Base-by-base conservation (phyloP, 129 eudicot species). In the Logfia minima region DNA sequence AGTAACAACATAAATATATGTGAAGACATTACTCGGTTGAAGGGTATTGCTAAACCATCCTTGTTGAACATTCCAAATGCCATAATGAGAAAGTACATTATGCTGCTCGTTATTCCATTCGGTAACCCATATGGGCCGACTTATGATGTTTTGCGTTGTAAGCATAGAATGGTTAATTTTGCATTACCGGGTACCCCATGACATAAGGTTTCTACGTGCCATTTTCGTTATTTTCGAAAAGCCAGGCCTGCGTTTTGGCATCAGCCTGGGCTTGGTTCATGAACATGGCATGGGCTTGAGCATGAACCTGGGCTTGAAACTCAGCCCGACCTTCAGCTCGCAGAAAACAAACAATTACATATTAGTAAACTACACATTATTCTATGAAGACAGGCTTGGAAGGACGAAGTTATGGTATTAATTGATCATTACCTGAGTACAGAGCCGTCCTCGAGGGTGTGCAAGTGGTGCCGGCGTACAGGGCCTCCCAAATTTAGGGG, bases 51-150 rank as follows among this genome's bases (percentile, higher is more conserved):
- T 13, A 13, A 31, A n/a, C 66, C 18, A 14, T 66, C 74, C 41
- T 48, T 45, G 66, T 8, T 35, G 41, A 62, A 75, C 26, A 63
- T 26, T 7, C 2, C n/a, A 23, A 63, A 24, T 75, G 29, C 9
- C n/a, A 62, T 24, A 22, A 41, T 56, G 17, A 26, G 70, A 41
- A 53, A 32, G 26, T 52, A 22, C 74, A 32, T 26, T 45, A 52
- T 7, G 53, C 9, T 66, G 58, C 35, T 67, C 80, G 34, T 64
- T 21, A 48, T 19, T 75, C 72, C 51, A 66, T 64, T 39, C 22
- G 26, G 9, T 18, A 60, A 59, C 22, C 22, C 51, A 66, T 14
- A 52, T 5, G 3, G 67, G 66, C 23, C 10, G 58, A 23, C 28
- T 76, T 22, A 56, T 4, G 26, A 67, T 23, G 39, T n/a, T 5